These are phyloP conservation scores for Gossypium aridum DNA, from an alignment of 441 rosid genomes.

Conservation along the genomic window DNA sequence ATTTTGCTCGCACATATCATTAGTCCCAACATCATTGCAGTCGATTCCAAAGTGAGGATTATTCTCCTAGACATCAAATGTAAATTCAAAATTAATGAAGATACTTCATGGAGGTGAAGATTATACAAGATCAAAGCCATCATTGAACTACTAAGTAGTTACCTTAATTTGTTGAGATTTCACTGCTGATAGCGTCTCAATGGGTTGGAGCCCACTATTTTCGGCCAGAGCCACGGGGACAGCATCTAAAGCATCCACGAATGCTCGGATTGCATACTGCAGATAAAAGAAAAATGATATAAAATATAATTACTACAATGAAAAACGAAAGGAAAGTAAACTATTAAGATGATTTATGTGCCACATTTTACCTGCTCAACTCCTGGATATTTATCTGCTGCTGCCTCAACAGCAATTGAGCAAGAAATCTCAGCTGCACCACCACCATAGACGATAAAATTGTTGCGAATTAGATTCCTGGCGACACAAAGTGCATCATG, in stretches of 20 bases:
- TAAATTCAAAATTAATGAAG: not conserved
- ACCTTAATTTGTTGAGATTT: conserved; percentile 93
- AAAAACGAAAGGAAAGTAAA: not conserved
- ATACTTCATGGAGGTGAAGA: not conserved
- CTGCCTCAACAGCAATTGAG: conserved; percentile 84
- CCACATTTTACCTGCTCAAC: conserved; percentile 72
- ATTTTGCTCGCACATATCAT: conserved; percentile 86
- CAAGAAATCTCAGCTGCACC: conserved; percentile 95
- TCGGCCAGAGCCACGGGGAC: conserved; percentile 98
- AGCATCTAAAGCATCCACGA: conserved; percentile 88
- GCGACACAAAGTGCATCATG: conserved; percentile 96
- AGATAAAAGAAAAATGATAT: not conserved
- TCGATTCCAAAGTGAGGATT: conserved; percentile 80
- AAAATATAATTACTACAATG: not conserved
- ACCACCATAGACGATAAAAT: conserved; percentile 94
- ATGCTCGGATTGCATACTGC: conserved; percentile 96
- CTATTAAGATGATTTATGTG: not conserved
- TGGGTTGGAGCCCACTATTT: conserved; percentile 94
- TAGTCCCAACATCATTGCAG: conserved; percentile 93
- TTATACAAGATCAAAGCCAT: not conserved
- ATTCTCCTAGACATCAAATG: conserved; percentile 52
- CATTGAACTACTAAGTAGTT: conserved; percentile 9
- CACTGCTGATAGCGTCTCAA: conserved; percentile 90
- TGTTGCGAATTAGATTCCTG: conserved; percentile 89
- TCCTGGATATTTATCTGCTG: conserved; percentile 83